Base-by-base conservation (phyloP, 768 basidiomycete genomes). In the Mycena amicta region DNA sequence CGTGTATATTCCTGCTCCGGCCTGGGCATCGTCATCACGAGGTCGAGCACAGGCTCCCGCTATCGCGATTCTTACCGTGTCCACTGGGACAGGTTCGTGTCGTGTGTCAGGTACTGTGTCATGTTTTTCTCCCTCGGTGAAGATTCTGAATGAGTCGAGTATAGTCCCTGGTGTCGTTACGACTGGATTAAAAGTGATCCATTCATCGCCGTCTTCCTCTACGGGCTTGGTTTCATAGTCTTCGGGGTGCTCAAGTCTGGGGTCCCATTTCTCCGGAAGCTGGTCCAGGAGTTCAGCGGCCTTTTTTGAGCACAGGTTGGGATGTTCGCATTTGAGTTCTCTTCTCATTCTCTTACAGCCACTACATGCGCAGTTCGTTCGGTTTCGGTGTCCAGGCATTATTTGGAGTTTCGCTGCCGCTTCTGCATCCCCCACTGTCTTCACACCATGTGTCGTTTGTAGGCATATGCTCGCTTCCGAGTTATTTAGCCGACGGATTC, bases 221-320 rank as follows among this genome's bases (percentile, higher is more conserved):
- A 27, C 30, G 6, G 20, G 41, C 0, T 1, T 26, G 26, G 39
- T 18, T 49, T 62, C 61, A 23, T 58, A 55, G 50, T 63, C 62
- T 22, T 56, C 55, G 1, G 58, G 62, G 29, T 56, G 58, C 12
- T 25, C 3, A 2, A 27, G 1, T 0, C 49, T 3, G 8, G 58
- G 62, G 46, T 63, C 51, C 62, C 58, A 63, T 29, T 63, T 60
- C 13, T 12, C 23, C 1, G 57, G 57, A 0, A 63, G 41, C 49
- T 30, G 18, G 15, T 56, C 15, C 4, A 63, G 30, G 1, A 63
- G 50, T 3, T 31, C n/a, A 2, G n/a, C 18, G 0, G 61, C 61
- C 37, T 43, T 43, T n/a, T 13, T 15, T 12, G n/a, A 46, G 50
- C 57, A 63, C 2, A 1, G 5, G 29, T 63, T 12, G 1, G 61